Evolutionary conservation across 129 eudicot genomes (phyloP), one percentile per base, ranked within the genome.

Genomic region (Mikania micrantha): DNA sequence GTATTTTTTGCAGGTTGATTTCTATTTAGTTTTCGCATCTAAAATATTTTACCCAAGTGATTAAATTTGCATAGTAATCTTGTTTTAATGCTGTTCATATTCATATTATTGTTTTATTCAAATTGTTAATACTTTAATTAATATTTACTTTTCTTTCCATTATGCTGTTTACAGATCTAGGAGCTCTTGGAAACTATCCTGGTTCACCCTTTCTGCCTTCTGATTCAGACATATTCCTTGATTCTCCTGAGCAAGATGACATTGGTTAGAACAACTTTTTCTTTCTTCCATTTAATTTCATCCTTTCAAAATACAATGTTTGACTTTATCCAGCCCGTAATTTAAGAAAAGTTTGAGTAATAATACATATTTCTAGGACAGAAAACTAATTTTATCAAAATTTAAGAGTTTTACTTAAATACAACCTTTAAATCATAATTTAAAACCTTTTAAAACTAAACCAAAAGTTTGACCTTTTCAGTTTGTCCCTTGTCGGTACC

Each of bases 151-250:
- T 28, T 3, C 36, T 61, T 5, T 27, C 6, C 61, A 8, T 2
- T 15, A 9, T 25, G 66, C 11, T 64, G 36, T 66, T 28, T 80
- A 54, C 90, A 93, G 98, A 93, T 82, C 50, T 78, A 36, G 82
- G 82, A 67, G 86, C 95, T 39, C 88, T 89, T 67, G 98, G 98
- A 78, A 93, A 93, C 73, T 93, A 93, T 82, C 90, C 96, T 36
- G 92, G 96, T 72, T 93, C 98, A 12, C 96, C 98, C 1, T 93
- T 88, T 67, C 75, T 93, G 77, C 96, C 83, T 62, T 93, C 98
- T 77, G 98, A 93, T 86, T 93, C 98, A 31, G 98, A 93, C 76
- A 86, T 93, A 76, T 76, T 93, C 71, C 98, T 93, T 28, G 90
- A 93, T 77, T 89, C 96, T 81, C 98, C 98, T 0, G 95, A 92